Base-by-base conservation (phyloP, 768 basidiomycete genomes). In the Suillus brevipes region DNA sequence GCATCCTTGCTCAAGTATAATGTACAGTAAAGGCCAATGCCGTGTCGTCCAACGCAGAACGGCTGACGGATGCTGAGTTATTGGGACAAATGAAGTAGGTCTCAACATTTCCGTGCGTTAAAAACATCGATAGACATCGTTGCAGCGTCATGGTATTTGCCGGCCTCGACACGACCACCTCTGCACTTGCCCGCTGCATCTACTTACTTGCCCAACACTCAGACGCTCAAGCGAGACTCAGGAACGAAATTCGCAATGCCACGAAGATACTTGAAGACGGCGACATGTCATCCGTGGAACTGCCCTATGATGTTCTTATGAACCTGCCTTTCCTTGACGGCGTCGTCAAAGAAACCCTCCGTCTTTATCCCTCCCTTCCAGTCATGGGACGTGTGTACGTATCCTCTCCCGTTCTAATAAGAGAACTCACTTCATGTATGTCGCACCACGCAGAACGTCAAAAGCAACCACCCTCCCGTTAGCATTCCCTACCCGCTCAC, bases 51-150 rank as follows among this genome's bases (percentile, higher is more conserved):
- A 70, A 65, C 12, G 64, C 66, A 4, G 80, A 83, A 40, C 74
- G 77, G 52, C 72, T 85, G 42, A 75, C 73, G 52, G 83, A 85
- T 61, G 67, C 70, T 28, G 83, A 85, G 63, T 68, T 85, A 38
- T 77, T 82, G 1, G 83, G 82, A 0, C 83, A 85, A 67, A 83
- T 85, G 80, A 82, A 83, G 83, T 82, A 67, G 47, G 79, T 73
- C 34, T 28, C 23, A 53, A 43, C 34, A 52, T 62, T 49, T 14
- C 25, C 14, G 62, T 45, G 9, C 16, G 25, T 42, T 3, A 3
- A 25, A 28, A 28, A 20, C 25, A 42, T 42, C 0, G 10, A 28
- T 37, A 16, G 8, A 31, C 28, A 10, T 50, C 4, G 2, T 37
- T 36, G 18, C 60, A 83, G 83, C 7, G 81, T 83, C 20, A 69